Percentiles rank a stretch among this genome's conserved stretches.
Conservation (phyloP, 345 rosid genomes). For the Gossypium sturtianum region DNA sequence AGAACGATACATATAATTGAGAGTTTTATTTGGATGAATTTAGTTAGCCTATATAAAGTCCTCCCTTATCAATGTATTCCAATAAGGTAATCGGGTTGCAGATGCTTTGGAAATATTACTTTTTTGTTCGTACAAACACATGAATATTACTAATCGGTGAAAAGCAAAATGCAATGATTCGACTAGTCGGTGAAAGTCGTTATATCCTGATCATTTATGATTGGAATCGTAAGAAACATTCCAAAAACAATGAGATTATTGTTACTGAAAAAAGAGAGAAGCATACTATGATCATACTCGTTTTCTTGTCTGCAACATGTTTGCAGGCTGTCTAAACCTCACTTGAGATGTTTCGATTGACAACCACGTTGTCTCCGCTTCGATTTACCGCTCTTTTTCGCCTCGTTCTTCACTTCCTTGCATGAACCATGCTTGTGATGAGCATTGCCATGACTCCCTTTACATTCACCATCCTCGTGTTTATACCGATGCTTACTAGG, state of each 20-base stretch:
- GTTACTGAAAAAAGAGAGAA: background rate
- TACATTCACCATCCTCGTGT: constrained; percentile 12
- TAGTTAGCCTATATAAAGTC: too few species aligned
- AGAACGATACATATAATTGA: too few species aligned
- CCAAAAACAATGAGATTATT: background rate
- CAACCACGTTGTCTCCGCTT: background rate
- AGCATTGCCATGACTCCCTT: constrained; percentile 5
- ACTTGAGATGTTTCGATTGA: background rate
- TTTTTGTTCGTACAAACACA: too few species aligned
- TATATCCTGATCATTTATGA: background rate
- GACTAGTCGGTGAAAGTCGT: too few species aligned
- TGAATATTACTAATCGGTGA: too few species aligned
- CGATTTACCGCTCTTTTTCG: constrained; percentile 12
- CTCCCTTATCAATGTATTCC: too few species aligned
- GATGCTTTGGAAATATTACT: too few species aligned
- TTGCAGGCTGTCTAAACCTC: too few species aligned
- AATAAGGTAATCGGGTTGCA: too few species aligned
- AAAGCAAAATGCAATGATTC: too few species aligned
- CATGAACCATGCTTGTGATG: constrained; percentile 19
- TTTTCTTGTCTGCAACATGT: background rate
- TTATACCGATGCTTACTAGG: constrained; percentile 32
- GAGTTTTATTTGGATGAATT: too few species aligned
- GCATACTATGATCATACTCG: background rate
- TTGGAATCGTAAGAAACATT: background rate
- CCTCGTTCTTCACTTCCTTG: constrained; percentile 23